These are phyloP conservation scores for Diplotaxis tenuifolia DNA, from an alignment of 345 rosid genomes.

Conservation along the genomic window DNA sequence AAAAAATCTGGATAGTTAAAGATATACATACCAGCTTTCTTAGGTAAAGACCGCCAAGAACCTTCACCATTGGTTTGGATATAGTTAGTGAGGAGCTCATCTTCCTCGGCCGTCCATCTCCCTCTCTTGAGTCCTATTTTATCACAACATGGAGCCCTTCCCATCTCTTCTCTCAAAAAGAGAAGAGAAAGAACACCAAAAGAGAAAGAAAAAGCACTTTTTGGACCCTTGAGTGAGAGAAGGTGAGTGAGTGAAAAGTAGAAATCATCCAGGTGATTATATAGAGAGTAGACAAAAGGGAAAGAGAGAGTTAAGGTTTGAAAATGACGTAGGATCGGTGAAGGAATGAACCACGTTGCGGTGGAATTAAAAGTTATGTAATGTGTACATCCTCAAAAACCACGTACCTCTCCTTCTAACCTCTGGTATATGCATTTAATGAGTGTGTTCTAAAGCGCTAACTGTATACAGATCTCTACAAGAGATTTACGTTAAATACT, in stretches of 20 bases:
- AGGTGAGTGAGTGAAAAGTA: constrained; percentile 14
- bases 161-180: constrained; percentile 43
- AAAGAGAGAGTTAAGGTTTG: constrained; percentile 19
- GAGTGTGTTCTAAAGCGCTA: background rate
- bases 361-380: constrained; percentile 27
- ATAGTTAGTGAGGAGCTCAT: constrained; percentile 56
- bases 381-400: constrained; percentile 26
- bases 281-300: constrained; percentile 36
- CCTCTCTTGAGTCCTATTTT: constrained; percentile 82
- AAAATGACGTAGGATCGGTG: constrained; percentile 32
- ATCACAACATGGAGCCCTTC: constrained; percentile 89
- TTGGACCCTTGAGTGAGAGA: constrained; percentile 24
- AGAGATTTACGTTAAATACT: background rate
- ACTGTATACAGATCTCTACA: background rate
- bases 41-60: constrained; percentile 84
- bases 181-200: background rate
- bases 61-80: constrained; percentile 78
- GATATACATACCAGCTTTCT: constrained; percentile 62
- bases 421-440: constrained; percentile 28
- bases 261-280: constrained; percentile 28
- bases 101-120: constrained; percentile 88
- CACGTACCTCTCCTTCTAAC: constrained; percentile 34
- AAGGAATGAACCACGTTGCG: constrained; percentile 37
- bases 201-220: constrained; percentile 18
- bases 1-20: background rate